A percentile compares a stretch with the other conserved stretches of the same genome.
phyloP scores from a whole-genome alignment of 2,329 filamentous ascomycete species.

The Aspergillus tamarii region DNA sequence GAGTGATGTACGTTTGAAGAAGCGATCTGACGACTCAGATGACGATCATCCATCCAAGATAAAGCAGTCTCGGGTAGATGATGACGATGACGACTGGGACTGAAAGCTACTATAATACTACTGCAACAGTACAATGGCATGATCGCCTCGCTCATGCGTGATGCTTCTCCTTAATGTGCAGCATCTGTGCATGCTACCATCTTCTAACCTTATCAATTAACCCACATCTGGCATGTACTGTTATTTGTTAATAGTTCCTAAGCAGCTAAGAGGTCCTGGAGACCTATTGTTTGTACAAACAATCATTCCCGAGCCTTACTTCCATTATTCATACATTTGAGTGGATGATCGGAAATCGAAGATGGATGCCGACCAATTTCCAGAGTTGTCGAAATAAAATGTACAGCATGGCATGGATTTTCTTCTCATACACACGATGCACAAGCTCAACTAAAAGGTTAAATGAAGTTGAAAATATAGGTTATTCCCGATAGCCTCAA shows the following conservation, averaged over 20 bases:
- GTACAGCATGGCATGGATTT: too few species aligned
- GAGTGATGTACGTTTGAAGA: conserved; percentile 75
- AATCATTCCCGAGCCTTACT: not conserved
- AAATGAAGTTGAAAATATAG: too few species aligned
- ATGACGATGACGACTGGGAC: conserved; percentile 62
- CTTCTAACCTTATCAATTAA: not conserved
- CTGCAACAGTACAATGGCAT: not conserved
- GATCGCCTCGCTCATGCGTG: not conserved
- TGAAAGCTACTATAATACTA: conserved; percentile 34
- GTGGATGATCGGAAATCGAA: not conserved
- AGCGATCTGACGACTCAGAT: conserved; percentile 58
- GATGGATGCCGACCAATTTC: not conserved
- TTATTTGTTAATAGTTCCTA: not conserved
- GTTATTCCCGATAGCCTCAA: too few species aligned
- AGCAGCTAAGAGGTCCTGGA: not conserved
- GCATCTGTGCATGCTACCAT: not conserved
- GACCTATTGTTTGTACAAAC: not conserved
- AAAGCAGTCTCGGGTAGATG: conserved; percentile 48
- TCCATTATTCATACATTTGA: not conserved
- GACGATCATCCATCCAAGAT: conserved; percentile 58
- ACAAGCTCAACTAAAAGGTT: too few species aligned
- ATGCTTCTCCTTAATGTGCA: not conserved
- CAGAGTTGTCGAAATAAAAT: not conserved
- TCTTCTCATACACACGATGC: not conserved
- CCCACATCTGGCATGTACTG: not conserved